phyloP scores from a whole-genome alignment of 2,329 filamentous ascomycete genomes.

The Xylaria arbuscula region DNA sequence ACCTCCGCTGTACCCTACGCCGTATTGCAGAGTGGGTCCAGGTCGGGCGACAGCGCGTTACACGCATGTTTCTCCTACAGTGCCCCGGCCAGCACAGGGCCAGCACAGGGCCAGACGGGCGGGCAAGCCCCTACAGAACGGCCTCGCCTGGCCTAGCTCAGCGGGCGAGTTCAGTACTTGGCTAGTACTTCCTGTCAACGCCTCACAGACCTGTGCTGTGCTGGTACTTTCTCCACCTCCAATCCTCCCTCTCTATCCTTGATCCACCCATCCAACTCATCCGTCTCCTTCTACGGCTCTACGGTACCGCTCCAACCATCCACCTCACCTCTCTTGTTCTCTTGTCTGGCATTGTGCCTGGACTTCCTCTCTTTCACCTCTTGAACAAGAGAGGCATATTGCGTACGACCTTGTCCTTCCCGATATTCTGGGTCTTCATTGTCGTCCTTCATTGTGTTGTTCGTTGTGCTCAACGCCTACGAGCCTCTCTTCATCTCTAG shows the following conservation, averaged over 20 bases:
- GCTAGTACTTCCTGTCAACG: constrained; percentile 34
- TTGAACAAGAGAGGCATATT: constrained; percentile 42
- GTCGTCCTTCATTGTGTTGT: constrained; percentile 31
- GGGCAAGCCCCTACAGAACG: constrained; percentile 8
- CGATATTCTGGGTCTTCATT: constrained; percentile 33
- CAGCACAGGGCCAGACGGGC: constrained; percentile 15
- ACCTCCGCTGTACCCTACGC: constrained; percentile 14
- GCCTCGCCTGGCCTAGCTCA: constrained; percentile 29
- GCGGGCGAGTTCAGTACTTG: constrained; percentile 30
- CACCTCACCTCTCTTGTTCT: constrained; percentile 34
- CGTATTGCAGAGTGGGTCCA: background rate
- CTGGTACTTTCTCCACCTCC: constrained; percentile 39
- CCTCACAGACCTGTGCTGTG: constrained; percentile 37
- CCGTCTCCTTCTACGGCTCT: constrained; percentile 33
- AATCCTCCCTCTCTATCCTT: constrained; percentile 40
- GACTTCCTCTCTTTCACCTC: constrained; percentile 47
- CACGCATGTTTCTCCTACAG: constrained; percentile 37
- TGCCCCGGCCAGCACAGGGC: constrained; percentile 25
- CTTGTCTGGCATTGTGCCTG: constrained; percentile 38
- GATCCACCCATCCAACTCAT: constrained; percentile 41
- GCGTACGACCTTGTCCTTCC: constrained; percentile 47
- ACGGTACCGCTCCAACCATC: constrained; percentile 32
- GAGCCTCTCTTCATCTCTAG: constrained; percentile 8
- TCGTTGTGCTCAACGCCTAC: constrained; percentile 6
- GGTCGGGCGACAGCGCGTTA: constrained; percentile 32